Base-by-base conservation (phyloP, 1,284 basidiomycete species). In the Rhizoctonia solani region DNA sequence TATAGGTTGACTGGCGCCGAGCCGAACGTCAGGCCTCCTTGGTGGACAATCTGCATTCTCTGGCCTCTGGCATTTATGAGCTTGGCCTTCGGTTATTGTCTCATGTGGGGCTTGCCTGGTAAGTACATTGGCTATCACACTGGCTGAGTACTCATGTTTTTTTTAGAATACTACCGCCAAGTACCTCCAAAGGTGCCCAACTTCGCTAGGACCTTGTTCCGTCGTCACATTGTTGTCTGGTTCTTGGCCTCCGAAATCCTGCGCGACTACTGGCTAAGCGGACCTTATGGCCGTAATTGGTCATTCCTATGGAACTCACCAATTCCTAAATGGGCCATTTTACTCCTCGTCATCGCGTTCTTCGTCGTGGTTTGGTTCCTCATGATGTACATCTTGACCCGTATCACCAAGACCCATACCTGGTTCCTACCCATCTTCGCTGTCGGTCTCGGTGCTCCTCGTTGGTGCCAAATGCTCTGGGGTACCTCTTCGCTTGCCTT, bases 401-500 rank as follows among this genome's bases (percentile, higher is more conserved):
- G 88, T 73, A 87, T 94, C 78, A 91, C 90, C 74, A 95, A 94
- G 79, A 91, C 90, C 4, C 93, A 96, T 75, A 95, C 93, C 11
- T 96, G 93, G 93, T 80, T 96, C 16, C 79, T 96, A 54, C 92
- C 93, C 66, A 91, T 96, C 16, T 96, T 96, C 73, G 93, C 93
- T 8, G 92, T 96, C 66, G 93, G 93, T 73, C 83, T 96, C 58
- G 93, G 93, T 65, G 91, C 92, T 37, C 93, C 93, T 14, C 80
- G 92, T 73, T 96, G 93, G 93, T 95, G 93, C 81, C 93, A 94
- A 84, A 92, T 91, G 84, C 75, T 93, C 34, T 93, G 90, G 90
- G 90, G 91, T 71, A 92, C 90, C 6, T 92, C 90, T 8, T 92
- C 89, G n/a, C 81, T 92, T 29, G 90, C 89, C 1, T 76, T 94